phyloP scores from a whole-genome alignment of 1,139 yeast genomes.

The Ogataea hybrid region DNA sequence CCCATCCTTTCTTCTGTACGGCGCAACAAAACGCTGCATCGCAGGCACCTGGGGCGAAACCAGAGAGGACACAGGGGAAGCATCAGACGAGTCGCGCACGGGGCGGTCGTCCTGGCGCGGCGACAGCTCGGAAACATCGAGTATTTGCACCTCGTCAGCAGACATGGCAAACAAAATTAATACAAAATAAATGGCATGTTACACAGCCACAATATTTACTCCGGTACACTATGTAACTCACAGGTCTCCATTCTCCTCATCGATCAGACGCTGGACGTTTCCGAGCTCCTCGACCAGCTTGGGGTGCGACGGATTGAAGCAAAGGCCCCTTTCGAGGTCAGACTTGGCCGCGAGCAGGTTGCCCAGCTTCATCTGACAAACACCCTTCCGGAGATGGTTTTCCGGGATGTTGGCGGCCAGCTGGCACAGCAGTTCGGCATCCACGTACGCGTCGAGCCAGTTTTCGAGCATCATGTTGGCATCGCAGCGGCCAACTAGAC shows the following conservation, averaged over 20 bases:
- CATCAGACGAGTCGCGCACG: background rate
- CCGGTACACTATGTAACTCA: background rate
- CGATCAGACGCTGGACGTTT: slow-evolving; percentile 44
- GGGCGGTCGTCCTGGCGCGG: background rate
- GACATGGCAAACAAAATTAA: background rate
- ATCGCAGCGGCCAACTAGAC: slow-evolving; percentile 81
- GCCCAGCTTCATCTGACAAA: slow-evolving; percentile 67
- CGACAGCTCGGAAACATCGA: background rate
- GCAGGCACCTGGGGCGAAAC: slow-evolving; percentile 1
- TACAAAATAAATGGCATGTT: background rate
- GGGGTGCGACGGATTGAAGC: slow-evolving; percentile 56
- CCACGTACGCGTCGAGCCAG: slow-evolving; percentile 75
- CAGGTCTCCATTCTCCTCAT: slow-evolving; percentile 50
- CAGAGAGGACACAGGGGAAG: background rate
- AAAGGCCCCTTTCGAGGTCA: slow-evolving; percentile 75
- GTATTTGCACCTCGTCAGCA: slow-evolving; percentile 2
- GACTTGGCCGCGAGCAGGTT: slow-evolving; percentile 70
- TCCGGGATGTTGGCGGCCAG: slow-evolving; percentile 71
- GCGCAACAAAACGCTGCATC: background rate
- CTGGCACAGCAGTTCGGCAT: slow-evolving; percentile 68
- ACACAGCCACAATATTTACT: slow-evolving; percentile 1
- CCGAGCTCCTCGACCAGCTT: slow-evolving; percentile 45
- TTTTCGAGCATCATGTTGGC: slow-evolving; percentile 65
- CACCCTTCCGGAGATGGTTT: slow-evolving; percentile 79
- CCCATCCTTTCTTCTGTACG: background rate